phyloP scores from a whole-genome alignment of 805 yeast species.

The Wickerhamiella siamensis region DNA sequence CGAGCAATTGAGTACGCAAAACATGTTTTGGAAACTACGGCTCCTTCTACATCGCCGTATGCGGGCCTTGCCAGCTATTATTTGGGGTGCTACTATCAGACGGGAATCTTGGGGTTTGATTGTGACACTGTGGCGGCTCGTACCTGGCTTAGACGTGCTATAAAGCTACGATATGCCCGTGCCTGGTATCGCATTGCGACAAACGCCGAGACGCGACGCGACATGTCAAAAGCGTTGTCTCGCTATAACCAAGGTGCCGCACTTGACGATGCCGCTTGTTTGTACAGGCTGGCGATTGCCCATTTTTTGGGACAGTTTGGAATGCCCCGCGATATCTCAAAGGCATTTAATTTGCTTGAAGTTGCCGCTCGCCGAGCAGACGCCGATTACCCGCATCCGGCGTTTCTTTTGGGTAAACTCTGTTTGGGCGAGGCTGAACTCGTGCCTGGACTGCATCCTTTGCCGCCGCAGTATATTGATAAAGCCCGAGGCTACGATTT shows the following conservation, averaged over 20 bases:
- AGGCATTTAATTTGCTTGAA: slow-evolving; percentile 19
- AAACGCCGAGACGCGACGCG: slow-evolving; percentile 23
- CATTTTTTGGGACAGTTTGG: slow-evolving; percentile 21
- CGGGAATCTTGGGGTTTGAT: slow-evolving; percentile 19
- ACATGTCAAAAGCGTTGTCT: slow-evolving; percentile 20
- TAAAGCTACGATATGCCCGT: slow-evolving; percentile 22
- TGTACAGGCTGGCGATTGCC: slow-evolving; percentile 27
- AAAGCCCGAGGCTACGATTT: slow-evolving; percentile 18
- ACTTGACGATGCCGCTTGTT: slow-evolving; percentile 27
- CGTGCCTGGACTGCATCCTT: slow-evolving; percentile 3
- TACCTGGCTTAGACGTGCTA: slow-evolving; percentile 22
- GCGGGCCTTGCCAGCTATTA: slow-evolving; percentile 21
- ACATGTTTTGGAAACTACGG: slow-evolving; percentile 14
- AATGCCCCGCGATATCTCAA: slow-evolving; percentile 13
- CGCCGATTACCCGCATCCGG: slow-evolving; percentile 28
- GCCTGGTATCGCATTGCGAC: slow-evolving; percentile 27
- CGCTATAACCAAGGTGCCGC: slow-evolving; percentile 26
- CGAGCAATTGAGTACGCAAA: slow-evolving; percentile 17
- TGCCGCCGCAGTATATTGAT: slow-evolving; percentile 3
- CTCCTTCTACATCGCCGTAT: slow-evolving; percentile 11
- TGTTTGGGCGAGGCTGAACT: slow-evolving; percentile 27
- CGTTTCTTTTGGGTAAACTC: slow-evolving; percentile 26
- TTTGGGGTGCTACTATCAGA: slow-evolving; percentile 20
- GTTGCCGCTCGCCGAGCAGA: slow-evolving; percentile 22
- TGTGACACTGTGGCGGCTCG: slow-evolving; percentile 15